Conservation (phyloP, 2,329 filamentous ascomycete species). For the Akanthomyces dipterigenus region DNA sequence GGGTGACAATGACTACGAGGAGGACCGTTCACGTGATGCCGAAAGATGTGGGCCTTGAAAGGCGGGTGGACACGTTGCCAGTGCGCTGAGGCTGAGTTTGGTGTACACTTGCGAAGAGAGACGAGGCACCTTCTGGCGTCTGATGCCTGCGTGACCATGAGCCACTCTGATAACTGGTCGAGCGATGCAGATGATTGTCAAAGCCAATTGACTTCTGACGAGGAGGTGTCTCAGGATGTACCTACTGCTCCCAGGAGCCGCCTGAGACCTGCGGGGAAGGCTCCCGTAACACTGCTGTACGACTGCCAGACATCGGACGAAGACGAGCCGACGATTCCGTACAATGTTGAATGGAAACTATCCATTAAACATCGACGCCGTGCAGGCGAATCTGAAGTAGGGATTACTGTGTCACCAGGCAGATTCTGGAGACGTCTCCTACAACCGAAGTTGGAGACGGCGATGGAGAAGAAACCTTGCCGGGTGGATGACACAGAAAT, state of each 20-base stretch:
- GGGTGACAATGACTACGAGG: background rate
- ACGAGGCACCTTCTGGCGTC: too few relatives aligned
- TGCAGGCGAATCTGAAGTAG: conserved; percentile 5
- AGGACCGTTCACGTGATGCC: too few relatives aligned
- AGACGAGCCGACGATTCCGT: conserved; percentile 9
- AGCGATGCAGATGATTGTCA: too few relatives aligned
- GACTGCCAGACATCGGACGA: conserved; percentile 7
- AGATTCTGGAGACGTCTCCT: conserved; percentile 4
- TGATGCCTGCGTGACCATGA: too few relatives aligned
- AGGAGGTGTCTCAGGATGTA: too few relatives aligned
- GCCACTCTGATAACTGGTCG: too few relatives aligned
- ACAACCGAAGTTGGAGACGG: conserved; percentile 3
- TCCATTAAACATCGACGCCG: background rate
- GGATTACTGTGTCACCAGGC: conserved; percentile 6
- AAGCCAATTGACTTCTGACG: too few relatives aligned
- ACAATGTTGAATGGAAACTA: conserved; percentile 11
- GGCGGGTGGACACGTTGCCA: too few relatives aligned
- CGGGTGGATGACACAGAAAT: conserved; percentile 9
- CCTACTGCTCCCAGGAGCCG: background rate
- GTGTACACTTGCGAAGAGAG: too few relatives aligned
- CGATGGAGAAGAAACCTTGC: conserved; percentile 9
- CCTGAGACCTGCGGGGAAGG: conserved; percentile 8
- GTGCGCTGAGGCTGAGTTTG: too few relatives aligned
- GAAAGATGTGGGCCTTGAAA: too few relatives aligned
- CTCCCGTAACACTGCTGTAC: background rate